Conservation (phyloP, 2,329 filamentous ascomycete species). For the Conoideocrella luteorostrata region DNA sequence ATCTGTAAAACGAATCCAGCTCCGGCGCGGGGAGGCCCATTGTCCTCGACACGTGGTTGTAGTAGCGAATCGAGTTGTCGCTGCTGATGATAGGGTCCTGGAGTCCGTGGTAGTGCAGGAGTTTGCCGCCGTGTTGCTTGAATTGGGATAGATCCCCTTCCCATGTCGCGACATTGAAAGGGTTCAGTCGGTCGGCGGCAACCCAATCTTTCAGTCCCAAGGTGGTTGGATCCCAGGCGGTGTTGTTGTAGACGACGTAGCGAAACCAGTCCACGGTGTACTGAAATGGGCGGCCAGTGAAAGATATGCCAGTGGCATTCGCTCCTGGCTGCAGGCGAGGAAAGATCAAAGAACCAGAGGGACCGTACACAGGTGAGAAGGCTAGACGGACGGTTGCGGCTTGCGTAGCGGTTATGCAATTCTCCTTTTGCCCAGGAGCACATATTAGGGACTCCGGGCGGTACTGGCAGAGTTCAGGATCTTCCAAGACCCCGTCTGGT, state of each 20-base stretch:
- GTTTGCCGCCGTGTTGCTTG: slow-evolving; percentile 33
- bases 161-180: slow-evolving; percentile 31
- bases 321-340: slow-evolving; percentile 39
- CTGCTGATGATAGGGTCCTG: slow-evolving; percentile 34
- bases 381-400: slow-evolving; percentile 1
- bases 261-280: slow-evolving; percentile 25
- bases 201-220: slow-evolving; percentile 31
- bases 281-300: slow-evolving; percentile 19
- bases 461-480: slow-evolving; percentile 37
- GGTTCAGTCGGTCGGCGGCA: slow-evolving; percentile 31
- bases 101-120: slow-evolving; percentile 41
- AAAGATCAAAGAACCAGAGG: slow-evolving; percentile 30
- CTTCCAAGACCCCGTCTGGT: slow-evolving; percentile 40
- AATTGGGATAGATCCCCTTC: slow-evolving; percentile 32
- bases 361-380: not conserved
- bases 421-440: slow-evolving; percentile 15
- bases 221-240: slow-evolving; percentile 25
- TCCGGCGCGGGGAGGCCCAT: slow-evolving; percentile 17
- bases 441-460: slow-evolving; percentile 36
- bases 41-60: slow-evolving; percentile 19
- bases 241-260: slow-evolving; percentile 34
- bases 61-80: slow-evolving; percentile 18
- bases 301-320: slow-evolving; percentile 24
- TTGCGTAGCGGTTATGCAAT: slow-evolving; percentile 38
- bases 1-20: slow-evolving; percentile 38